Evolutionary conservation across 768 basidiomycete species (phyloP), one percentile per base, ranked within the genome.

Genomic region (Termitomyces sp.): DNA sequence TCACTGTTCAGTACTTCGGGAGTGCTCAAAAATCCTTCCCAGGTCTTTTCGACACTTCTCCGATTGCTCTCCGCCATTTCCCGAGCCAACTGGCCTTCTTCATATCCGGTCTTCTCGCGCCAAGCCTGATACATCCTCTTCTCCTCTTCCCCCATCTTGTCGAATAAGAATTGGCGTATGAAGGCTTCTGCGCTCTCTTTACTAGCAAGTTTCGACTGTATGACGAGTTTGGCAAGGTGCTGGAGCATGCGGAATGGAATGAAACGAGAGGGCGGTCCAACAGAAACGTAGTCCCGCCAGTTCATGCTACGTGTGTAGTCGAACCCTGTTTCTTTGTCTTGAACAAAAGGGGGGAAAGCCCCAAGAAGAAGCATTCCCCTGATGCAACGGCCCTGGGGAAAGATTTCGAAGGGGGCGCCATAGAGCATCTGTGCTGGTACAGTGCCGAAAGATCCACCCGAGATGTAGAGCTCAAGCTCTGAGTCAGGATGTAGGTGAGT

Each of bases 381-480:
- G 60, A 82, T 74, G 54, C 68, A 59, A n/a, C 72, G 72, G 27
- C 80, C 81, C 37, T 74, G 70, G 16, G 78, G 76, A 56, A 82
- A 82, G 32, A 64, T 55, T 61, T 76, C 71, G 64, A 79, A 82
- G 0, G 80, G 68, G 0, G 78, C 73, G 3, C 80, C 80, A 49
- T 80, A 82, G 13, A 82, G 56, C 42, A 83, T 81, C 69, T 83
- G 81, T 2, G 80, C 72, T 3, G 78, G 69, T 7, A 73, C 71
- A 5, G 75, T 78, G 20, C 81, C 82, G 56, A 76, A 79, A 1
- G 79, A 82, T n/a, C 78, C 78, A 4, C 80, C 81, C 3, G 72
- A 59, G 57, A 83, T 55, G 66, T 79, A 81, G 40, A 79, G 70
- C 40, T 65, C 67, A 45, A 80, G 68, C 14, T 72, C 55, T 24